Conservation (phyloP, 495 filamentous ascomycete genomes). For the Schizothecium vesticola region DNA sequence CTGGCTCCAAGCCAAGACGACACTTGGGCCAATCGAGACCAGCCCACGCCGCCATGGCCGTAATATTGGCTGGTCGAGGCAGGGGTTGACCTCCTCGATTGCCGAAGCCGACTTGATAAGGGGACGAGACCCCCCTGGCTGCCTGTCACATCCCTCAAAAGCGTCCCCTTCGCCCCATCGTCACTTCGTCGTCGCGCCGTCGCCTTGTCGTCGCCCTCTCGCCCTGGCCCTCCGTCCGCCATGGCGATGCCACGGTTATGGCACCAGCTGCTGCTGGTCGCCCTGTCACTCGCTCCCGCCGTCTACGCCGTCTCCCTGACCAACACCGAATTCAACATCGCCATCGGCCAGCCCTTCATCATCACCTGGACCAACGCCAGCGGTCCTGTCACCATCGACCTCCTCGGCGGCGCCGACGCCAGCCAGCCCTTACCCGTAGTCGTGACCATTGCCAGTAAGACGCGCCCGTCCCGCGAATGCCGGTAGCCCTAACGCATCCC, state of each 20-base stretch:
- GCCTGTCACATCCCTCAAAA: neutral
- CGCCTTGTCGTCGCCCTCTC: neutral
- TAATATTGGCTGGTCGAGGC: neutral
- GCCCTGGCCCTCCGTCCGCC: neutral
- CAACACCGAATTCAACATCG: constrained; percentile 1
- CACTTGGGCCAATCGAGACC: neutral
- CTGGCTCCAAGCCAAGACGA: neutral
- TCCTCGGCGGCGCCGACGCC: neutral
- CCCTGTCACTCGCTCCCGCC: neutral
- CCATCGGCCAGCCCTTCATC: constrained; percentile 3
- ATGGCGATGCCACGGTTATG: constrained; percentile 3
- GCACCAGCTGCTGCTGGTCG: neutral
- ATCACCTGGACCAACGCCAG: constrained; percentile 1
- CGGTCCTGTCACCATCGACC: constrained; percentile 1
- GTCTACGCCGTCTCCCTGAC: neutral
- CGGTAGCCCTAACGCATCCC: neutral
- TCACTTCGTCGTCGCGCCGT: neutral
- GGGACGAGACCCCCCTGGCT: neutral
- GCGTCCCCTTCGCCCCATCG: neutral
- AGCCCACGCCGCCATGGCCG: neutral
- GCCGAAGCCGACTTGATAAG: neutral
- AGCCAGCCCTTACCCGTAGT: neutral
- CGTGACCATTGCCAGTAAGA: neutral
- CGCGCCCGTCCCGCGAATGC: neutral
- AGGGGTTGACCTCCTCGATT: neutral